Conservation (phyloP, 345 rosid genomes). For the Draba incana region DNA sequence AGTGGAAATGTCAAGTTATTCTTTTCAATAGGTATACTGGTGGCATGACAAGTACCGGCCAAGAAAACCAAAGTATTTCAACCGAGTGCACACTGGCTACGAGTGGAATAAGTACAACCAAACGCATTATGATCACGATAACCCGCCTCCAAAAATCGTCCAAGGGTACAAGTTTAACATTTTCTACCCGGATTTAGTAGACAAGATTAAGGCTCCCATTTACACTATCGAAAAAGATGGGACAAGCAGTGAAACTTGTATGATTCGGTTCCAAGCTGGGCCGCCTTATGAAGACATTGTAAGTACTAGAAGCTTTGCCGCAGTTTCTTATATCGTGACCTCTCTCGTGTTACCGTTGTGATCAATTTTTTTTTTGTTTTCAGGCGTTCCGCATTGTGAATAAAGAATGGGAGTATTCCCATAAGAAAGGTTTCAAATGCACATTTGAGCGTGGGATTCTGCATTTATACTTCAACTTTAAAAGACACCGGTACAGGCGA, state of each 20-base stretch:
- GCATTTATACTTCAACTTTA: slow-evolving; percentile 90
- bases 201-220: slow-evolving; percentile 79
- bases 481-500: slow-evolving; percentile 88
- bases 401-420: slow-evolving; percentile 98
- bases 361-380: background rate
- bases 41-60: slow-evolving; percentile 99
- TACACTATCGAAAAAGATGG: slow-evolving; percentile 88
- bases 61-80: slow-evolving; percentile 92
- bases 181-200: slow-evolving; percentile 93
- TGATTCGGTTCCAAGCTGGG: slow-evolving; percentile 90
- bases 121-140: slow-evolving; percentile 93
- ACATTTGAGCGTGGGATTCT: slow-evolving; percentile 94
- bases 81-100: slow-evolving; percentile 96
- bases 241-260: slow-evolving; percentile 75
- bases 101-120: slow-evolving; percentile 99
- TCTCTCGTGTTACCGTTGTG: background rate
- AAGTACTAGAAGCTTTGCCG: slow-evolving; percentile 37
- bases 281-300: slow-evolving; percentile 95
- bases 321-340: background rate
- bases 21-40: slow-evolving; percentile 74
- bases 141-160: slow-evolving; percentile 93
- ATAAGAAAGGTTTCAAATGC: slow-evolving; percentile 93
- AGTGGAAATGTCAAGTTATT: background rate
- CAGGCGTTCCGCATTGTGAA: slow-evolving; percentile 93
- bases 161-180: slow-evolving; percentile 95